Conservation (phyloP, 2,329 filamentous ascomycete genomes). For the Xylariales sp. region DNA sequence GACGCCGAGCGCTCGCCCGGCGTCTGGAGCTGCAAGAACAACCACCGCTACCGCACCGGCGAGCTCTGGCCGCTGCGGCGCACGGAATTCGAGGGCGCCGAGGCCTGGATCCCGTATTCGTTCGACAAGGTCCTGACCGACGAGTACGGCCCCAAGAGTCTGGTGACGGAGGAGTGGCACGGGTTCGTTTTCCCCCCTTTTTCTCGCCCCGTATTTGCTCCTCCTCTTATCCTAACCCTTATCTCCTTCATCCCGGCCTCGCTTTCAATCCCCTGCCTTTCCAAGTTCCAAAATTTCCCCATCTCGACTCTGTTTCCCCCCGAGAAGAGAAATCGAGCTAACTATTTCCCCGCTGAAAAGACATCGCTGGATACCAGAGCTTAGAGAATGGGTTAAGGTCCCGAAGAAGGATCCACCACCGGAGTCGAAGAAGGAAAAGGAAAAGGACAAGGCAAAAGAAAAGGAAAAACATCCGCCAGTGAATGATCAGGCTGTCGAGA, state of each 20-base stretch:
- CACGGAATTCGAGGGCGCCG: conserved; percentile 79
- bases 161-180: conserved; percentile 70
- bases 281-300: no score
- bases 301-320: background rate
- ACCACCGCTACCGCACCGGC: conserved; percentile 75
- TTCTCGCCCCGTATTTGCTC: background rate
- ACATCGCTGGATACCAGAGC: conserved; percentile 68
- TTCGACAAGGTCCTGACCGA: conserved; percentile 73
- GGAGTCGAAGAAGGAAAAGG: conserved; percentile 19
- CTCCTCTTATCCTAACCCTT: no score
- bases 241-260: conserved; percentile 7
- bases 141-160: conserved; percentile 72
- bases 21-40: conserved; percentile 83
- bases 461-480: conserved; percentile 13
- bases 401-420: conserved; percentile 37
- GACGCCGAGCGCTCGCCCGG: conserved; percentile 69
- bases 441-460: no score
- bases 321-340: background rate
- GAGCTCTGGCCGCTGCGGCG: conserved; percentile 82
- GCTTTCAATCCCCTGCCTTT: background rate
- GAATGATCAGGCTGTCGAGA: conserved; percentile 33
- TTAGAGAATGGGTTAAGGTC: conserved; percentile 69
- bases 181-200: conserved; percentile 61
- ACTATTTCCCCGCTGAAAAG: conserved; percentile 43
- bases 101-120: conserved; percentile 75